Evolutionary conservation across 352 stramenopile genomes (phyloP).

Genomic region (Pelagophyceae sp.): DNA sequence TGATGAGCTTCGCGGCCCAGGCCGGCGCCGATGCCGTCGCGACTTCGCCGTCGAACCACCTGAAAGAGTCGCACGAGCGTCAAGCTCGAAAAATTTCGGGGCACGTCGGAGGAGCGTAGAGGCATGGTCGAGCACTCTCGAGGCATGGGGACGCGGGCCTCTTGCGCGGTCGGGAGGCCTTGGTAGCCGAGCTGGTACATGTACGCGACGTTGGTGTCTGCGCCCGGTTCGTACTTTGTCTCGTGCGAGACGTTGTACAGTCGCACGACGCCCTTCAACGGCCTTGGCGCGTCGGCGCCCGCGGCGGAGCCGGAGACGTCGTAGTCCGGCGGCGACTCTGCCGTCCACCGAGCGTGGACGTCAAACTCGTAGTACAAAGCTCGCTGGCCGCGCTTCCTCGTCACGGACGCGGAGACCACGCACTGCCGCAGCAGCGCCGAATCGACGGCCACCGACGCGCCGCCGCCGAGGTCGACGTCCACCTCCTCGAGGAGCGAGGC

Average conservation of each 20-base stretch:
- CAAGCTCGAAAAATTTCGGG: no score
- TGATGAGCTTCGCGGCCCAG: not conserved
- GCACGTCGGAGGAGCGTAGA: no score
- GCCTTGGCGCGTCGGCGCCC: not conserved
- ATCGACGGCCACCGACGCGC: not conserved
- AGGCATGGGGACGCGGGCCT: no score
- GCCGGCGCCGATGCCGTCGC: not conserved
- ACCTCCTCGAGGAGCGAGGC: not conserved
- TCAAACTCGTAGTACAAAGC: constrained; percentile 16
- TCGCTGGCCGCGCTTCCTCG: not conserved
- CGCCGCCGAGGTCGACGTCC: constrained; percentile 1
- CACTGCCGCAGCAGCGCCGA: not conserved
- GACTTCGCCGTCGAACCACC: constrained; percentile 4
- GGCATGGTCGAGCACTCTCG: no score
- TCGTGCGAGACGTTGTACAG: constrained; percentile 17
- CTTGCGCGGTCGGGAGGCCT: not conserved
- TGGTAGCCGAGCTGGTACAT: constrained; percentile 22
- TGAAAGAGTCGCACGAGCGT: no score
- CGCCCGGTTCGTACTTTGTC: constrained; percentile 9
- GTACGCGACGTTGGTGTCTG: constrained; percentile 10
- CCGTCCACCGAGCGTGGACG: not conserved
- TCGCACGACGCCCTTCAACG: not conserved
- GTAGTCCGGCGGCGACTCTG: not conserved
- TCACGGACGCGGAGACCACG: not conserved
- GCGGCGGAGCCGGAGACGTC: not conserved